These are phyloP conservation scores for Cystoderma amianthinum DNA, from an alignment of 768 basidiomycete species.

Conservation along the genomic window DNA sequence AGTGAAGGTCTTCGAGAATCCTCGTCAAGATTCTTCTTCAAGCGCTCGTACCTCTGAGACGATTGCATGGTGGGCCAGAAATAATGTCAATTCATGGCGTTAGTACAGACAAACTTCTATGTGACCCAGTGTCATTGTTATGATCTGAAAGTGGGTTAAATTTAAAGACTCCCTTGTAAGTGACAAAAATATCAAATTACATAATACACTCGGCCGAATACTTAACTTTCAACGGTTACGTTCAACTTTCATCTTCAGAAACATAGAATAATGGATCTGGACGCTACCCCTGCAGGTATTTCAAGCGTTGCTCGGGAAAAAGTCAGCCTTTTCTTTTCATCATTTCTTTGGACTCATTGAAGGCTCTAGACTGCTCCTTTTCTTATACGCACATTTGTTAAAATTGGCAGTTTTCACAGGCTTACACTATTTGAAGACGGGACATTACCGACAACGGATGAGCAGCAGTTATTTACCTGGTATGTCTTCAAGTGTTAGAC, in stretches of 20 bases:
- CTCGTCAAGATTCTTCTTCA: too few relatives aligned
- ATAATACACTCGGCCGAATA: not conserved
- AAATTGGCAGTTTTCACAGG: conserved; percentile 74
- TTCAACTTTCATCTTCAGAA: not conserved
- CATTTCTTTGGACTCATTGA: too few relatives aligned
- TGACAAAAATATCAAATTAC: too few relatives aligned
- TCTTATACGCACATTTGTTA: conserved; percentile 76
- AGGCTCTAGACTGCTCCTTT: conserved; percentile 72
- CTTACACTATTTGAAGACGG: conserved; percentile 73
- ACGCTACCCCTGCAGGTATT: conserved; percentile 30
- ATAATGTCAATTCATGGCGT: too few relatives aligned
- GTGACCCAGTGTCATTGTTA: too few relatives aligned
- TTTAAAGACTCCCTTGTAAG: too few relatives aligned
- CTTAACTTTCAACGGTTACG: not conserved
- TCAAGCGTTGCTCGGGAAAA: conserved; percentile 53
- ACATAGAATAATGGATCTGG: not conserved
- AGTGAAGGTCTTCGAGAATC: too few relatives aligned
- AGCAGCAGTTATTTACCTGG: conserved; percentile 82
- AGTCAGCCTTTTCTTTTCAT: too few relatives aligned
- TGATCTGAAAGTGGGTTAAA: too few relatives aligned
- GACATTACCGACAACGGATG: conserved; percentile 68
- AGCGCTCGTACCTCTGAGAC: too few relatives aligned
- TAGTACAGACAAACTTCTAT: too few relatives aligned
- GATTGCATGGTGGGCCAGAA: too few relatives aligned
- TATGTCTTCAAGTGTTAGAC: conserved; percentile 17